Evolutionary conservation across 306 rosid species (phyloP).

Genomic region (Abrus precatorius): DNA sequence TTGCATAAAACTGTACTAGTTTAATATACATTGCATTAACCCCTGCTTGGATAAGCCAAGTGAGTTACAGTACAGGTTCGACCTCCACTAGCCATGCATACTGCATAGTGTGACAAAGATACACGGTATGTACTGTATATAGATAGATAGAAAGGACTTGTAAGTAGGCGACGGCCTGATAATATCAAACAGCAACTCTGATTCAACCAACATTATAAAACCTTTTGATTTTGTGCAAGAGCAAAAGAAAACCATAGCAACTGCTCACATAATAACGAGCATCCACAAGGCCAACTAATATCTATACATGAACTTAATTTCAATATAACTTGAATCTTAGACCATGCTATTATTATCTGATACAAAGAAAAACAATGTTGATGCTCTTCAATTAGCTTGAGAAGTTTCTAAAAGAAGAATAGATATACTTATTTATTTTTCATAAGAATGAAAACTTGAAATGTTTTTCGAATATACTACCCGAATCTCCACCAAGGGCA

Average conservation of each 20-base stretch:
- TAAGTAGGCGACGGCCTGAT: not conserved
- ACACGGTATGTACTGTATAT: not conserved
- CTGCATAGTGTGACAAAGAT: not conserved
- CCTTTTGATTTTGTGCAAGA: not conserved
- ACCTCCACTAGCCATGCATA: not conserved
- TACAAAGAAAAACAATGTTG: slow-evolving; percentile 33
- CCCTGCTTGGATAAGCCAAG: not conserved
- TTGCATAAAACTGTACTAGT: slow-evolving; percentile 4
- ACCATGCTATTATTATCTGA: slow-evolving; percentile 13
- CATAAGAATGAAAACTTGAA: not conserved
- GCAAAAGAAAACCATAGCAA: slow-evolving; percentile 6
- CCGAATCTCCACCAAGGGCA: slow-evolving; percentile 30
- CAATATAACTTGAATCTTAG: slow-evolving; percentile 3
- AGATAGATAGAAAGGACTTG: not conserved
- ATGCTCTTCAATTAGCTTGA: slow-evolving; percentile 12
- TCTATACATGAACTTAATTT: slow-evolving; percentile 4
- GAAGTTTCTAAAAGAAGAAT: slow-evolving; percentile 16
- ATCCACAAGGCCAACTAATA: not conserved
- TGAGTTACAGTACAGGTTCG: not conserved
- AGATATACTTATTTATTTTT: slow-evolving; percentile 14
- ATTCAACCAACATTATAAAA: slow-evolving; percentile 10
- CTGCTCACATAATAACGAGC: slow-evolving; percentile 3
- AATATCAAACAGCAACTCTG: not conserved
- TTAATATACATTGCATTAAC: not conserved
- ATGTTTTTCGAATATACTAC: not conserved